Base-by-base conservation (phyloP, 306 rosid species). In the Hippophae tibetana region DNA sequence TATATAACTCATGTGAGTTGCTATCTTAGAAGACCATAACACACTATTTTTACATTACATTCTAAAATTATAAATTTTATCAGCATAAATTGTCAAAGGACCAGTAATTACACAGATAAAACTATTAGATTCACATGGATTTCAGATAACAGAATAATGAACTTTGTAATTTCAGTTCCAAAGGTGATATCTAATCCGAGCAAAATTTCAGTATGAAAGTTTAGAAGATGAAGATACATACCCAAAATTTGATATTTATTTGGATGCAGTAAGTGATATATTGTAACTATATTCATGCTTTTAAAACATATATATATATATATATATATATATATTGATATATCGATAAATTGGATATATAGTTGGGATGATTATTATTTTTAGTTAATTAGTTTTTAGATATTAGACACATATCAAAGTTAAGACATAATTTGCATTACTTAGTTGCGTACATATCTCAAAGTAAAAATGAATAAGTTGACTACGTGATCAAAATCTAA, bases 201-300 rank as follows among this genome's bases (percentile, higher is more conserved):
- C 96, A 58, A 88, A 84, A 2, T 92, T 92, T 76, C 93, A 83
- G 63, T 85, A 92, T 61, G 96, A 96, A 6, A 92, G 80, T 62
- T 68, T 78, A 65, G 65, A 71, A 56, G 59, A 75, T 48, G 99
- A 89, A 67, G 96, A 88, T 48, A 92, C 99, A 8, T 92, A 79
- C 69, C 99, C 99, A 10, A 89, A 92, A 52, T 92, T 92, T 77
- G 78, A 81, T 78, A 86, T 92, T 43, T 88, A 78, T 54, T 73
- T 92, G 79, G 96, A 92, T 56, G 81, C 93, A 61, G 96, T 2
- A 75, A 76, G 79, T 92, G 96, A 96, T 80, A 86, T 9, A 92
- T 90, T 54, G 95, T 92, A 42, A 85, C 95, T 7, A 75, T 92
- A 5, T 76, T 78, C 11, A 88, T 62, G 89, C 84, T 5, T 80